phyloP scores from a whole-genome alignment of 371 early-diverging fungal genomes.

The Apophysomyces sp. region DNA sequence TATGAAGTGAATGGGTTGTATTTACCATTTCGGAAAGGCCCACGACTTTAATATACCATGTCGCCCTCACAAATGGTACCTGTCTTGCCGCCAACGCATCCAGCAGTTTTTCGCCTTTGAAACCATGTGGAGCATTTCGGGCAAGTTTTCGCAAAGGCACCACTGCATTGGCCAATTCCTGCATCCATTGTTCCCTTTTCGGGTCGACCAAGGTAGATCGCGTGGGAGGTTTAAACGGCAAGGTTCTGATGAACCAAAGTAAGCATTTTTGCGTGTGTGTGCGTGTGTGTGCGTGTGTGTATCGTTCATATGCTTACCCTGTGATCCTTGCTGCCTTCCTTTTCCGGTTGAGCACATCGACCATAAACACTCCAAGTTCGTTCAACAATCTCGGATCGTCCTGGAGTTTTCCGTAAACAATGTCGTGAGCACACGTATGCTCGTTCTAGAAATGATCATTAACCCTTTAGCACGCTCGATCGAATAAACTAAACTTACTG shows the following conservation, averaged over 20 bases:
- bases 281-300: background rate
- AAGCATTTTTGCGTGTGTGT: background rate
- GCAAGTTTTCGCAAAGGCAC: constrained; percentile 59
- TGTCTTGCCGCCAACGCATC: constrained; percentile 58
- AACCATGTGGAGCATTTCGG: constrained; percentile 61
- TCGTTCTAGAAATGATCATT: constrained; percentile 34
- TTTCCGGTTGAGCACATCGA: constrained; percentile 56
- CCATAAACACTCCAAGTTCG: constrained; percentile 59
- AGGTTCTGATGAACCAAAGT: constrained; percentile 26
- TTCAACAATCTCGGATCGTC: constrained; percentile 51
- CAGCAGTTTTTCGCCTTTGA: constrained; percentile 66
- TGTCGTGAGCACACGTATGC: constrained; percentile 52
- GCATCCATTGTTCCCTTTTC: constrained; percentile 62
- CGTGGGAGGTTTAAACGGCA: constrained; percentile 58
- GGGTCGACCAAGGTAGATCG: constrained; percentile 54
- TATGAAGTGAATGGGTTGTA: too few relatives aligned
- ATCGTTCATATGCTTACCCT: constrained; percentile 33
- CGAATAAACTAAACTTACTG: constrained; percentile 18
- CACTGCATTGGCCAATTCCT: constrained; percentile 54
- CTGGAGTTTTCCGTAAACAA: constrained; percentile 47
- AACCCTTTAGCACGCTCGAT: background rate
- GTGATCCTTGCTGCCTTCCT: constrained; percentile 50
- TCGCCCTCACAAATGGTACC: constrained; percentile 70
- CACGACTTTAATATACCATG: constrained; percentile 76
- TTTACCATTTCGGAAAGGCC: constrained; percentile 62